Percentiles rank a stretch among this genome's conserved stretches.
Conservation (phyloP, 2,329 filamentous ascomycete species). For the Ophiostoma himal-ulmi region DNA sequence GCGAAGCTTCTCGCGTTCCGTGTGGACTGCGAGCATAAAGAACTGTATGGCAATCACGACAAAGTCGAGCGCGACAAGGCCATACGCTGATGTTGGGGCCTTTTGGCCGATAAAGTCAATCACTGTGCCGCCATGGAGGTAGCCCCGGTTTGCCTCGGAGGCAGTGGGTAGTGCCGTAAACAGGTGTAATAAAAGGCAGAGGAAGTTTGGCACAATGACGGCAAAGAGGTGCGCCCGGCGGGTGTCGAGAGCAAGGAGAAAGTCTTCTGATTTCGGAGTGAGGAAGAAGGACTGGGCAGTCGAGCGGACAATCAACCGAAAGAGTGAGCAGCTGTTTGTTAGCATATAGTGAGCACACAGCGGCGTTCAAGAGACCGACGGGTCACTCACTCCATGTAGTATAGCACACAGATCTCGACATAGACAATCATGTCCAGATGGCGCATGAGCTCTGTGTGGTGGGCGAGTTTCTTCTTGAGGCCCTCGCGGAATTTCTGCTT, state of each 20-base stretch:
- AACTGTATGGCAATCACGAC: slow-evolving; percentile 54
- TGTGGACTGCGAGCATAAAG: slow-evolving; percentile 58
- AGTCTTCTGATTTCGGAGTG: slow-evolving; percentile 54
- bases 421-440: slow-evolving; percentile 59
- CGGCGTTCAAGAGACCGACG: not conserved
- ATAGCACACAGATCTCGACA: slow-evolving; percentile 58
- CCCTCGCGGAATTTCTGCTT: slow-evolving; percentile 32
- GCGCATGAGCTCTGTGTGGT: slow-evolving; percentile 54
- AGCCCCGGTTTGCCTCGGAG: slow-evolving; percentile 57
- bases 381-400: slow-evolving; percentile 61
- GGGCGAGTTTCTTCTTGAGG: slow-evolving; percentile 52
- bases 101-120: slow-evolving; percentile 64
- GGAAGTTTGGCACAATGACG: slow-evolving; percentile 52
- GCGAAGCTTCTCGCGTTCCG: slow-evolving; percentile 53
- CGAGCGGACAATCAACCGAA: slow-evolving; percentile 55
- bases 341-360: not conserved
- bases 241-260: slow-evolving; percentile 51
- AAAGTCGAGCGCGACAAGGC: slow-evolving; percentile 52
- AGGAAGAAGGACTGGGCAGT: slow-evolving; percentile 58
- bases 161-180: slow-evolving; percentile 50
- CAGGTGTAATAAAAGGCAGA: slow-evolving; percentile 57
- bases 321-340: slow-evolving; percentile 53
- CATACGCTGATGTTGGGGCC: slow-evolving; percentile 51
- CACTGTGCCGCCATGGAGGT: slow-evolving; percentile 61
- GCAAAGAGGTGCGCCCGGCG: slow-evolving; percentile 52